Evolutionary conservation across 2,329 filamentous ascomycete species (phyloP), one percentile per base, ranked within the genome.

Genomic region (Trichoderma sp.): DNA sequence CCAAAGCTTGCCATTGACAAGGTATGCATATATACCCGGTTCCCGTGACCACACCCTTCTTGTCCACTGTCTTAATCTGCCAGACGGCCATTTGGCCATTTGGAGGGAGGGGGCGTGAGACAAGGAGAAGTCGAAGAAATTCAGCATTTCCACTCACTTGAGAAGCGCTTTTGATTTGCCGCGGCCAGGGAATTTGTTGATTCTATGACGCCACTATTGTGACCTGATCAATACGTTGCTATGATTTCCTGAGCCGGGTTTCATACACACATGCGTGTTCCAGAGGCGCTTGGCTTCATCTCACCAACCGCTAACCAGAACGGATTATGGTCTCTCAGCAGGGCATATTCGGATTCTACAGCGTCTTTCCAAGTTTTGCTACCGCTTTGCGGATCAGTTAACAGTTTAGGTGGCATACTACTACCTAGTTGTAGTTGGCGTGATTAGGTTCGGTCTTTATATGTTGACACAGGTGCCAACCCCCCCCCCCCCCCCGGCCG

Each of bases 21-120:
- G 61, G 32, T 32, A 54, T 65, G 61, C 61, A 65, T 46, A 52
- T 26, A 63, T 65, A 37, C 61, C 51, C 16, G 39, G 61, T 26
- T 37, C 61, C 54, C 51, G 63, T 66, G 63, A 66, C 37, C 60
- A 32, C 37, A 58, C 37, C 37, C 63, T 26, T 21, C 52, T 32
- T 58, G 63, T 49, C 54, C 28, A 30, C 52, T 58, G 52, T 66
- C 37, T 66, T 49, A 51, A 49, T 49, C 52, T 34, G 5, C 52
- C 24, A 37, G n/a, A 28, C 37, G 26, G 52, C 5, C n/a, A 43
- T 39, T 51, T 65, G 26, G 52, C 5, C n/a, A 43, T 39, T 51
- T 65, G 61, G 34, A 16, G n/a, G 28, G 37, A 18, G 39, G 63
- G 63, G 52, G 51, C 54, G 54, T 66, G 63, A 55, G 26, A 26